Evolutionary conservation across 805 yeast species (phyloP), one percentile per base, ranked within the genome.

Genomic region (Kuraishia molischiana): DNA sequence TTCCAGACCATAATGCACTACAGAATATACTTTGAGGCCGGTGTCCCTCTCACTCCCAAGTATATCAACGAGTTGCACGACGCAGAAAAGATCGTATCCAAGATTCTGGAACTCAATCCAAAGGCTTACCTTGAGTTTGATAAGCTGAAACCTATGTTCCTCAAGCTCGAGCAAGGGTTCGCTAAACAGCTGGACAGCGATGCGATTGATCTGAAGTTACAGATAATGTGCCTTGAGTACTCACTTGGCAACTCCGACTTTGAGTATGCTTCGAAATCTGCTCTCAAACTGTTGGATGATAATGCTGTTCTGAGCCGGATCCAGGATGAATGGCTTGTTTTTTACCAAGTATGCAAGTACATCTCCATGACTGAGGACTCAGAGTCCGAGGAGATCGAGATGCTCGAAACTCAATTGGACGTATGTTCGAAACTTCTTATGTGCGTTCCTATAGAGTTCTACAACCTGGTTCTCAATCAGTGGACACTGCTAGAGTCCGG

Each of bases 321-420:
- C 31, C 13, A 14, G 13, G 14, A 28, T 14, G 58, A 64, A 35
- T 86, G 95, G 95, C 65, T 77, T 19, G 74, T 84, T 1, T 74
- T 81, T 43, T 80, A 78, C 48, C 95, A 85, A 47, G 77, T 81
- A 3, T 83, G 84, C 3, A 80, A 82, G 54, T 51, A 57, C 10
- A 51, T 58, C 4, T 56, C 62, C 2, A n/a, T n/a, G n/a, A n/a
- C n/a, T n/a, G 49, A 18, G 5, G 29, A 32, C 6, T 24, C 19
- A 2, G 24, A 40, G 11, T 6, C 11, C 14, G 31, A 18, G 13
- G 67, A 70, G 9, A 51, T 56, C 4, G 53, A 51, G 13, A 48
- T 66, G 8, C 41, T 79, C 19, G 47, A 59, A 18, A 56, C 66
- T 34, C 90, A 85, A 53, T 51, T 77, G 48, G 65, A 65, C 13